Base-by-base conservation (phyloP, 2,329 filamentous ascomycete species). In the Tolypocladium paradoxum region DNA sequence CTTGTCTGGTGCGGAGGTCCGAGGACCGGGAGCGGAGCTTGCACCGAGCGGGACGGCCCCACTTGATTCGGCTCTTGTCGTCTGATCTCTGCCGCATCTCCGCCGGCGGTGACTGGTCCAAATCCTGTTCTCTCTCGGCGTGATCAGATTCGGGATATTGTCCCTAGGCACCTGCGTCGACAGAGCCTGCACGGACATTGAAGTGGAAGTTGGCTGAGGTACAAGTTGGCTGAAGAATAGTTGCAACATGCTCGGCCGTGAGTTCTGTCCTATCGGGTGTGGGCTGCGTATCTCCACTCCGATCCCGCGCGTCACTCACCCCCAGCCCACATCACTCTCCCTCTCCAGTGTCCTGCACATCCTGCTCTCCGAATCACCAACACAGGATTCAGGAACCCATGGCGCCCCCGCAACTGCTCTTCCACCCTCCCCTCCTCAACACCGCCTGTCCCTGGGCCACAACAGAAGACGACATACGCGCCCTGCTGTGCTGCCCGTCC, bases 391-490 rank as follows among this genome's bases (percentile, higher is more conserved):
- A n/a, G n/a, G n/a, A n/a, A n/a, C n/a, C n/a, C n/a, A 47, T 47
- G 43, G 6, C 59, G 6, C 62, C 60, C 1, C 61, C 57, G 7
- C 53, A 47, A 9, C 65, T 86, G 11, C 50, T 59, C 8, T 81
- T 90, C 55, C 60, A 73, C 45, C 85, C 85, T 0, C 85, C 85
- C 0, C 72, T 92, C 7, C 72, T 90, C 58, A 91, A 91, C 69
- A 87, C 86, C 0, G 81, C 88, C 33, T 85, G 81, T 49, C 87
- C 87, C 0, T 90, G 87, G 87, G 86, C 87, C 29, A 88, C 85
- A 0, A 81, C 78, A 3, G 66, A 77, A 6, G 72, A 77, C 5
- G 80, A 90, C 57, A 76, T 91, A 4, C 65, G 71, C 38, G 68
- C 69, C 2, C 78, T 91, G 7, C 87, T 87, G 62, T 64, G 71